Evolutionary conservation across 345 rosid genomes (phyloP), one percentile per base, ranked within the genome.

Genomic region (Eucalyptus tenuipes): DNA sequence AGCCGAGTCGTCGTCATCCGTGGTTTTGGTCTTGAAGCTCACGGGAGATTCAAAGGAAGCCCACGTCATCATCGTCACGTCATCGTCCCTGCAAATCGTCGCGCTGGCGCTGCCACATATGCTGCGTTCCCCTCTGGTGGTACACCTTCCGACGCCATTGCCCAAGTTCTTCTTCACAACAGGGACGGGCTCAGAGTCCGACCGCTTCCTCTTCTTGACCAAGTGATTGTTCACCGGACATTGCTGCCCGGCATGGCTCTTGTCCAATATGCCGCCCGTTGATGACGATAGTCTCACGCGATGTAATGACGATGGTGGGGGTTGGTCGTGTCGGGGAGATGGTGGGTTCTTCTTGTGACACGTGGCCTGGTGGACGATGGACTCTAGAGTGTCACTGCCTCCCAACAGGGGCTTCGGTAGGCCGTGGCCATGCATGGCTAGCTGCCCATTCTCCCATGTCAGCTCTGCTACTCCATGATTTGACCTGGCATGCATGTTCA

Each of bases 361-460:
- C 7, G 92, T 95, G 85, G 98, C 99, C 91, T 96, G 99, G 91
- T 94, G 95, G 86, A 98, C 99, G 71, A 98, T 90, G 24, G 99
- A 97, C 92, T 97, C 99, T n/a, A 98, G 96, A 27, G 99, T 96
- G 64, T 98, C 99, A 49, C 93, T 87, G 66, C 42, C 33, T 75
- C 89, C 79, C 85, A 61, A 12, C 15, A 91, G 92, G 47, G 91
- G 87, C 52, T 91, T 94, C n/a, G 57, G 52, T 42, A 20, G 44
- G 7, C 97, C 92, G 88, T 94, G 92, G 31, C 95, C 94, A 91
- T 96, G 98, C 95, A 94, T 90, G 90, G 94, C 93, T 22, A 95
- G 88, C 64, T 96, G 98, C 15, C 98, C 98, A 87, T 96, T 98
- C 91, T 95, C 94, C 99, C 99, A 97, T 82, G 97, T 87, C 88